Evolutionary conservation across 805 yeast species (phyloP).

Genomic region (Sugiyamaella qingdaonensis): DNA sequence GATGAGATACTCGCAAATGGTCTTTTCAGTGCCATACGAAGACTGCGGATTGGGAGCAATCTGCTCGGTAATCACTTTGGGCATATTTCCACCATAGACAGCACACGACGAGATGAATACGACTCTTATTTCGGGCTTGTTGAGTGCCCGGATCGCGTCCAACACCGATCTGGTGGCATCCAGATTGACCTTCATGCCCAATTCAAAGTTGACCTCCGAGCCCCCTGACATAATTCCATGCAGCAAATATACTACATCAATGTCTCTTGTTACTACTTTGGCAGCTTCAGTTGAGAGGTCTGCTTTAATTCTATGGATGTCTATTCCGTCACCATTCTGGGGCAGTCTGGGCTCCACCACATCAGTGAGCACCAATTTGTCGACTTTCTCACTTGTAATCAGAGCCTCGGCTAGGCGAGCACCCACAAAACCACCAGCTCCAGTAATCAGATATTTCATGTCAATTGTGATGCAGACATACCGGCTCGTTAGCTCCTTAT

Average conservation of each 20-base stretch:
- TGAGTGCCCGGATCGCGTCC: slow-evolving; percentile 17
- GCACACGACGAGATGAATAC: slow-evolving; percentile 24
- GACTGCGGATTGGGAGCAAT: slow-evolving; percentile 25
- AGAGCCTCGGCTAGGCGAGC: slow-evolving; percentile 22
- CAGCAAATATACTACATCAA: slow-evolving; percentile 20
- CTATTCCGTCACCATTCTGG: neutral
- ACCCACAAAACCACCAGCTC: slow-evolving; percentile 27
- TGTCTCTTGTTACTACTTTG: slow-evolving; percentile 8
- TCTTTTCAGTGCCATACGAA: slow-evolving; percentile 27
- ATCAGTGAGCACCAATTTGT: slow-evolving; percentile 21
- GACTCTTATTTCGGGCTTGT: slow-evolving; percentile 16
- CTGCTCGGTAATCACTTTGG: slow-evolving; percentile 20
- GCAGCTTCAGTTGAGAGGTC: slow-evolving; percentile 18
- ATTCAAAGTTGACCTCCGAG: slow-evolving; percentile 25
- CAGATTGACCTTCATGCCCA: slow-evolving; percentile 25
- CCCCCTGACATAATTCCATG: slow-evolving; percentile 30
- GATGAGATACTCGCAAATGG: slow-evolving; percentile 21
- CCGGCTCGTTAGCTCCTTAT: neutral
- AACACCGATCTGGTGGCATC: slow-evolving; percentile 24
- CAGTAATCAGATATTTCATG: slow-evolving; percentile 23
- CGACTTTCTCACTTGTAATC: slow-evolving; percentile 9
- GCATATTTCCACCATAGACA: slow-evolving; percentile 24
- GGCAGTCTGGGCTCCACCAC: slow-evolving; percentile 21
- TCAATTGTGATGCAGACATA: neutral
- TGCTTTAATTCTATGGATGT: slow-evolving; percentile 13